Evolutionary conservation across 164 flowering plant genomes (phyloP).

Genomic region (Tetracentron sinense): DNA sequence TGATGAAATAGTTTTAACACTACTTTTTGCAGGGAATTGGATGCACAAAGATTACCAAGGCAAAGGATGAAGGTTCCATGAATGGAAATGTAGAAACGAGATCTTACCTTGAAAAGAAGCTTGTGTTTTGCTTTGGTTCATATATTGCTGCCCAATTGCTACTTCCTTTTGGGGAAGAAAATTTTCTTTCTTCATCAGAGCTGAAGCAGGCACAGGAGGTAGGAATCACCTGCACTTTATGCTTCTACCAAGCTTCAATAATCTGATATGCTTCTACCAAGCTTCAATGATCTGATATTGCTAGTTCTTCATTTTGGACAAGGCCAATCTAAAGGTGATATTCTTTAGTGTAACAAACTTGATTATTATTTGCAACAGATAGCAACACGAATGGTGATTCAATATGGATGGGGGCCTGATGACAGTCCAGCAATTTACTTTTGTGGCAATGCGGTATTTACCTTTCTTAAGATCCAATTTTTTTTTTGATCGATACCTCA

Average conservation of each 20-base stretch:
- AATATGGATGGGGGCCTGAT: constrained; percentile 98
- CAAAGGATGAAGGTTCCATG: constrained; percentile 56
- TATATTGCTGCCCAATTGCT: constrained; percentile 74
- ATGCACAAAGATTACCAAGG: constrained; percentile 87
- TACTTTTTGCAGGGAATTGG: constrained; percentile 68
- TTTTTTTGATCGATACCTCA: too few relatives aligned
- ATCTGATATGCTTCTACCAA: too few relatives aligned
- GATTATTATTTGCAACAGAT: constrained; percentile 51
- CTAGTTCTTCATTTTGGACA: not conserved
- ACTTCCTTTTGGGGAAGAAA: constrained; percentile 94
- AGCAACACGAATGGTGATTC: constrained; percentile 91
- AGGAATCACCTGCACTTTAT: constrained; percentile 2
- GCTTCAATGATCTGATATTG: constrained; percentile 2
- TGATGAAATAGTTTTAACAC: constrained; percentile 8
- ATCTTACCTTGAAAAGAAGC: constrained; percentile 87
- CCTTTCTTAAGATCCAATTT: constrained; percentile 10
- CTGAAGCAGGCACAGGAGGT: constrained; percentile 92
- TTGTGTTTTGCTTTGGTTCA: constrained; percentile 96
- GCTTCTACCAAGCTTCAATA: too few relatives aligned
- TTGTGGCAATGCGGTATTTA: constrained; percentile 58
- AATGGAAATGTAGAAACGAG: constrained; percentile 78
- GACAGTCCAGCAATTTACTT: constrained; percentile 78
- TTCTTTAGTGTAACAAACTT: constrained; percentile 5
- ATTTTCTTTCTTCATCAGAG: constrained; percentile 68
- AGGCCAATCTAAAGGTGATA: not conserved